Conservation (phyloP, 1,284 basidiomycete species). For the Hypsizygus ulmarius region DNA sequence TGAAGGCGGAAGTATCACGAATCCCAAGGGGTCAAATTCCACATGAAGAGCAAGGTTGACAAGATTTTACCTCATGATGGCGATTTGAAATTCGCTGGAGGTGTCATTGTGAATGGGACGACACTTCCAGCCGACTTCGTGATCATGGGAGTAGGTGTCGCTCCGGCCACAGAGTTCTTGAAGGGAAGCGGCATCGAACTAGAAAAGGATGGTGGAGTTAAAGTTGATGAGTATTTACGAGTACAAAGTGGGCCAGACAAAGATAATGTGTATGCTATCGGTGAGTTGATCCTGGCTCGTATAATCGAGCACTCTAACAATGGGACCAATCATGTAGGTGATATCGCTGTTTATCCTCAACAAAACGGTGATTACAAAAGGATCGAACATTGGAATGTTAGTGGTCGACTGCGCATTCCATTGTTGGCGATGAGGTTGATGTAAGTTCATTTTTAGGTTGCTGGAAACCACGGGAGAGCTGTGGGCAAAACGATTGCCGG, state of each 20-base stretch:
- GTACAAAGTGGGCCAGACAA: constrained; percentile 50
- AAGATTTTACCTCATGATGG: constrained; percentile 64
- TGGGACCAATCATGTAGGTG: constrained; percentile 39
- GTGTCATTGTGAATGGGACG: constrained; percentile 70
- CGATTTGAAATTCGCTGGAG: constrained; percentile 47
- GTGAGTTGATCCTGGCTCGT: constrained; percentile 33
- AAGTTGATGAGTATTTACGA: constrained; percentile 77
- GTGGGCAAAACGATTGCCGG: constrained; percentile 78
- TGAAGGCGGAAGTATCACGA: constrained; percentile 61
- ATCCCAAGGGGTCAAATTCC: constrained; percentile 81
- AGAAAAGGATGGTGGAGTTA: constrained; percentile 79
- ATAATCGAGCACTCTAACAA: background rate
- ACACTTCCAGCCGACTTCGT: constrained; percentile 77
- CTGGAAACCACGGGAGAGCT: constrained; percentile 82
- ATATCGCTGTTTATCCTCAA: constrained; percentile 85
- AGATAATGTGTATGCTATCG: constrained; percentile 80
- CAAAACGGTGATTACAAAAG: constrained; percentile 52
- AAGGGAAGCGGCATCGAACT: constrained; percentile 68
- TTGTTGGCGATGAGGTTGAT: background rate
- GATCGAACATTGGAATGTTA: constrained; percentile 92
- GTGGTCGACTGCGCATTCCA: constrained; percentile 20
- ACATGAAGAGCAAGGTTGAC: constrained; percentile 74
- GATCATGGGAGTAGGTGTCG: constrained; percentile 88
- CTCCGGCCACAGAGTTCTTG: constrained; percentile 82
- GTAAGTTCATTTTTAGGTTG: constrained; percentile 49